These are phyloP conservation scores for Mycena leptocephala DNA, from an alignment of 768 basidiomycete species.

Conservation along the genomic window DNA sequence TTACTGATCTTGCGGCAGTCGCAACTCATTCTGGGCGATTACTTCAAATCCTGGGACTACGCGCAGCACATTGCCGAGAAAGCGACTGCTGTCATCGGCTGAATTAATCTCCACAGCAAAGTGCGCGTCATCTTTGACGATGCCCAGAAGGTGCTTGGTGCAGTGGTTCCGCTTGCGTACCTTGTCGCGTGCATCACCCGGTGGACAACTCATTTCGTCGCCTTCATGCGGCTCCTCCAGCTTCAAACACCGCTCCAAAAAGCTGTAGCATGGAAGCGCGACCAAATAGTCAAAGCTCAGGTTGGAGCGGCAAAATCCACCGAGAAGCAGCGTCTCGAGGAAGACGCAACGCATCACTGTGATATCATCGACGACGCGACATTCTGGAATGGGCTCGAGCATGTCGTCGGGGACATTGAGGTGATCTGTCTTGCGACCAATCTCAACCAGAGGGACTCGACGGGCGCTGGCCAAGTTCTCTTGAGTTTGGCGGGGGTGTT, in stretches of 20 bases:
- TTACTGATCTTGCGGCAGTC: too few relatives aligned
- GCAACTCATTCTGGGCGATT: too few relatives aligned
- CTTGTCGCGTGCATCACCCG: background rate
- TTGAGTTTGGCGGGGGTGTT: too few relatives aligned
- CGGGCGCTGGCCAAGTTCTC: too few relatives aligned
- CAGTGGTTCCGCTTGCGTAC: background rate
- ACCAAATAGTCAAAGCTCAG: conserved; percentile 15
- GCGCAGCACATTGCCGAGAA: too few relatives aligned
- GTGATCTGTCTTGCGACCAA: conserved; percentile 17
- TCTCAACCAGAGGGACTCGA: conserved; percentile 16
- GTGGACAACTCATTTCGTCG: conserved; percentile 7
- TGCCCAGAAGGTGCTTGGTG: too few relatives aligned
- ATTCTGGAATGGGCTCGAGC: conserved; percentile 8
- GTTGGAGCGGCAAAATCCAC: conserved; percentile 17
- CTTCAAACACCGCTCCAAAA: background rate
- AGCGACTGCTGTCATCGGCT: too few relatives aligned
- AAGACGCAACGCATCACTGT: background rate
- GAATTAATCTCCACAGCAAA: too few relatives aligned
- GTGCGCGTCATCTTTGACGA: too few relatives aligned
- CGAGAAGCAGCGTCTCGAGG: background rate
- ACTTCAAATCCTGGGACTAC: too few relatives aligned
- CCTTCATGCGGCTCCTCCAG: conserved; percentile 1
- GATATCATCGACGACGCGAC: background rate
- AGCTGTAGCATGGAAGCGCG: conserved; percentile 1
- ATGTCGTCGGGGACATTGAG: background rate